Percentiles rank a stretch among this genome's conserved stretches.
Evolutionary conservation across 306 rosid genomes (phyloP).

Genomic region (Delonix regia): DNA sequence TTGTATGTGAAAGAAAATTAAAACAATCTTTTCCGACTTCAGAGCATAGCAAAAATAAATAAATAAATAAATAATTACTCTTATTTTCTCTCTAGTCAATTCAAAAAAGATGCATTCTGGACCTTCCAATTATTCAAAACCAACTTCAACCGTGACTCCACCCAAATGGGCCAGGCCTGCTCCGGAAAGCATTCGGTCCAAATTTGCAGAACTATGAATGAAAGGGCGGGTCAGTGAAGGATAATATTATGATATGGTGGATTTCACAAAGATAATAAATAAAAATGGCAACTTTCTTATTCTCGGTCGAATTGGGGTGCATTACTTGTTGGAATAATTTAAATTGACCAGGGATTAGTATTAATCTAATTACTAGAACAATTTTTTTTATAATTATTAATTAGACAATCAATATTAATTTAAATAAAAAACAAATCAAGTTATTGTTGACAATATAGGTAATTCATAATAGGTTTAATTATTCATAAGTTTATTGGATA

Average conservation of each 20-base stretch:
- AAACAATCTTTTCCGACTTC: not conserved
- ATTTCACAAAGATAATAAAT: not conserved
- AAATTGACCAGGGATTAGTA: no score
- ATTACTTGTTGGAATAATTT: no score
- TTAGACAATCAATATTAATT: no score
- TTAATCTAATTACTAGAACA: no score
- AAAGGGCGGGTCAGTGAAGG: not conserved
- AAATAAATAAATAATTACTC: no score
- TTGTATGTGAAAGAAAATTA: not conserved
- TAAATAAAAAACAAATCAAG: no score
- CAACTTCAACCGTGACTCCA: no score
- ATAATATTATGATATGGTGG: not conserved
- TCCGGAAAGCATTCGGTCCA: not conserved
- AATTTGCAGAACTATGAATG: not conserved
- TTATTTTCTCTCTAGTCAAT: not conserved
- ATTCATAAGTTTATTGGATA: no score
- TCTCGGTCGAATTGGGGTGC: constrained; percentile 25
- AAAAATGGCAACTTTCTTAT: not conserved
- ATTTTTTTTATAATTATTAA: no score
- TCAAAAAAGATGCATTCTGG: not conserved
- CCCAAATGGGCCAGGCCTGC: not conserved
- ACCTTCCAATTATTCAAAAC: not conserved
- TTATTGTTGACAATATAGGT: no score
- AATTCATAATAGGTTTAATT: no score
- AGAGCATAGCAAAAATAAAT: no score